These are phyloP conservation scores for Fusarium beomiforme DNA, from an alignment of 2,329 filamentous ascomycete species.

Conservation along the genomic window DNA sequence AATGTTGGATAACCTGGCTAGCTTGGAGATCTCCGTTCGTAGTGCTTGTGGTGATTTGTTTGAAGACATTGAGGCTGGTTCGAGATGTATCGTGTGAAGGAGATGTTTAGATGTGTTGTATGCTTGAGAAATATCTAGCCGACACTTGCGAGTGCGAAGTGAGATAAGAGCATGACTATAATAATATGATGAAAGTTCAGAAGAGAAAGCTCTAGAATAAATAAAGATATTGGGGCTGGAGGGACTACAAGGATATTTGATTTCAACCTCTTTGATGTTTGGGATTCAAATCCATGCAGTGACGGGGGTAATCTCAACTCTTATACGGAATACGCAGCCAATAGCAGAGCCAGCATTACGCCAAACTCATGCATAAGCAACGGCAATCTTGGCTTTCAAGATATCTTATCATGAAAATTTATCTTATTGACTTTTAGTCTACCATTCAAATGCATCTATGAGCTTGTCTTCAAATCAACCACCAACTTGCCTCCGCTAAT, in stretches of 20 bases:
- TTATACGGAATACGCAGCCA: conserved; percentile 14
- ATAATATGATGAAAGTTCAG: accelerated
- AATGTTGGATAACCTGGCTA: conserved; percentile 31
- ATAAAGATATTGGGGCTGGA: no score
- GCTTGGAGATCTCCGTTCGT: conserved; percentile 27
- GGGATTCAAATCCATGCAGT: background rate
- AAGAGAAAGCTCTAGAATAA: background rate
- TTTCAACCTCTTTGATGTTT: background rate
- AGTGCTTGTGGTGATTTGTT: conserved; percentile 6
- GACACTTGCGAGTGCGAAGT: no score
- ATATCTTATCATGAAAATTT: background rate
- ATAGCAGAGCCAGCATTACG: background rate
- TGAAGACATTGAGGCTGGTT: background rate
- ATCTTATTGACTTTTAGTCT: background rate
- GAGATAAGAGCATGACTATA: no score
- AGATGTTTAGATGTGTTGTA: no score
- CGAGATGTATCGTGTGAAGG: background rate
- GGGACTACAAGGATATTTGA: accelerated
- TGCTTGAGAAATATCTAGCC: no score
- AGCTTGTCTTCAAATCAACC: conserved; percentile 50
- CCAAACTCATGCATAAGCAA: background rate
- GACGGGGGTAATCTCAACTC: background rate
- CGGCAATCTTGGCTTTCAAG: no score
- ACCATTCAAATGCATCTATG: background rate
- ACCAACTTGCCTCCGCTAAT: conserved; percentile 76